Evolutionary conservation across 1,284 basidiomycete species (phyloP).

Genomic region (Cutaneotrichosporon dermatis): DNA sequence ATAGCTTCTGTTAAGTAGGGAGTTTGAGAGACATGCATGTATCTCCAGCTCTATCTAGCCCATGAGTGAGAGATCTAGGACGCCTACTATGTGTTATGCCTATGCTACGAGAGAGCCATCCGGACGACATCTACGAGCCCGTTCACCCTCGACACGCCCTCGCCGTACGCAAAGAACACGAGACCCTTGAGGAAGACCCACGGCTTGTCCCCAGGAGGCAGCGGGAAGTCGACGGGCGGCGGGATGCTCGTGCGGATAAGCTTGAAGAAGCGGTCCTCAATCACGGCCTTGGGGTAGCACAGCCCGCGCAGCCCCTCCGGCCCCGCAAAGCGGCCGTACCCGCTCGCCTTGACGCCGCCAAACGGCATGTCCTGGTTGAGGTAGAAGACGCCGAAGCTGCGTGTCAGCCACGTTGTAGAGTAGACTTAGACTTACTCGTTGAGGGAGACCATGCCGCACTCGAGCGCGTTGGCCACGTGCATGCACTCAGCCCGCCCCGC

Average conservation of each 20-base stretch:
- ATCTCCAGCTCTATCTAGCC: too few relatives aligned
- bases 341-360: conserved; percentile 81
- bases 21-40: too few relatives aligned
- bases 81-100: too few relatives aligned
- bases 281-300: conserved; percentile 81
- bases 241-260: conserved; percentile 81
- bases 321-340: conserved; percentile 85
- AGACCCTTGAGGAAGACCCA: conserved; percentile 77
- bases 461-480: conserved; percentile 68
- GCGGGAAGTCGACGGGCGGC: conserved; percentile 23
- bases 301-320: conserved; percentile 84
- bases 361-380: conserved; percentile 88
- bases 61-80: too few relatives aligned
- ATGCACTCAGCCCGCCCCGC: conserved; percentile 68
- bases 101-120: neutral
- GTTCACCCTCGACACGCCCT: conserved; percentile 31
- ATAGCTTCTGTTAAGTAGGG: too few relatives aligned
- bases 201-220: conserved; percentile 23
- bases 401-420: conserved; percentile 3
- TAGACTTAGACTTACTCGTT: conserved; percentile 75
- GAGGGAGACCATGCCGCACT: conserved; percentile 94
- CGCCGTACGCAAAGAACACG: conserved; percentile 67
- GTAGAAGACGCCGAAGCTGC: conserved; percentile 81
- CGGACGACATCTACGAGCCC: neutral
- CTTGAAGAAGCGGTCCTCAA: conserved; percentile 77